phyloP scores from a whole-genome alignment of 805 yeast species.

The Wickerhamiella nectarea region DNA sequence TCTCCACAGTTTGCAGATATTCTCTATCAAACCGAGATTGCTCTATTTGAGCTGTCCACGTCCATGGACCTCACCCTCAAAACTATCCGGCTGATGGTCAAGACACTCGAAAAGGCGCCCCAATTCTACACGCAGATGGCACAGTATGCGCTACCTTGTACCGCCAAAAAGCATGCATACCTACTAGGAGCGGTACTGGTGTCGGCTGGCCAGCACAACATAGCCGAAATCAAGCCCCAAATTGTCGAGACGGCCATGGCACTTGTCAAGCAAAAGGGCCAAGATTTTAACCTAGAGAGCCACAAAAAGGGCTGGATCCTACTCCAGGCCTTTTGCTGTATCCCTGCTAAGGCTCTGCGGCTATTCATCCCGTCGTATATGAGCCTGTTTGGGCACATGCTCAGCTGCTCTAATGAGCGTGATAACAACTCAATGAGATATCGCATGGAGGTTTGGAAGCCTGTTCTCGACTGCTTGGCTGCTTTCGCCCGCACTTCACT shows the following conservation, averaged over 20 bases:
- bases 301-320: conserved; percentile 41
- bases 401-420: background rate
- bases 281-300: conserved; percentile 6
- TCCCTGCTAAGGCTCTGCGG: conserved; percentile 40
- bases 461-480: conserved; percentile 44
- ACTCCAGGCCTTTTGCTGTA: conserved; percentile 48
- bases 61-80: conserved; percentile 5
- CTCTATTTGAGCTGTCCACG: conserved; percentile 14
- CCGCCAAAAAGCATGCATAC: conserved; percentile 10
- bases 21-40: conserved; percentile 16
- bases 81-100: conserved; percentile 9
- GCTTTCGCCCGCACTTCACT: conserved; percentile 30
- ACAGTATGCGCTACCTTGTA: background rate
- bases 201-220: background rate
- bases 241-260: conserved; percentile 10
- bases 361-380: conserved; percentile 47
- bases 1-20: conserved; percentile 11
- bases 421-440: conserved; percentile 26
- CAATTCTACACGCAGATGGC: background rate
- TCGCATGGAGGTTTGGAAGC: conserved; percentile 39
- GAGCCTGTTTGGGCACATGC: conserved; percentile 40
- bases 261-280: conserved; percentile 10
- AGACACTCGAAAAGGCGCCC: conserved; percentile 13
- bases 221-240: conserved; percentile 12
- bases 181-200: conserved; percentile 12